Percentiles rank a stretch among this genome's conserved stretches.
Evolutionary conservation across 495 filamentous ascomycete genomes (phyloP).

Genomic region (Aspergillus sclerotioniger): DNA sequence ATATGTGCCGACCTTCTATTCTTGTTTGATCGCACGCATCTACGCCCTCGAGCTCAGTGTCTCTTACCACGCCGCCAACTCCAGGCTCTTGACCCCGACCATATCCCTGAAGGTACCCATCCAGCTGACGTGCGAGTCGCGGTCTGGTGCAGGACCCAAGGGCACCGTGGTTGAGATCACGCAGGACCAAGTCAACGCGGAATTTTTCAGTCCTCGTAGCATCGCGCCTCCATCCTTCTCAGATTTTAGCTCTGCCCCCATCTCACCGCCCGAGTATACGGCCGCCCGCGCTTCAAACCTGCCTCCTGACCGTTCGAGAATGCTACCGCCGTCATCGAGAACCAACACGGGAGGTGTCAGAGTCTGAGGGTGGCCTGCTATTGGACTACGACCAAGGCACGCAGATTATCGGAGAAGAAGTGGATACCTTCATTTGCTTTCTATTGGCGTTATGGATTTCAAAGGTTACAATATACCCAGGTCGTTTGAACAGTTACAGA

Average conservation of each 20-base stretch:
- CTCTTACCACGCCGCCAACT: slow-evolving; percentile 55
- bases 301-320: slow-evolving; percentile 6
- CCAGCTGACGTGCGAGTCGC: slow-evolving; percentile 56
- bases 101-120: slow-evolving; percentile 71
- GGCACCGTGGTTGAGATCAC: slow-evolving; percentile 26
- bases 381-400: too few species aligned
- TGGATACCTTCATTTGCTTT: too few species aligned
- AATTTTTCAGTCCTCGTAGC: slow-evolving; percentile 40
- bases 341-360: background rate
- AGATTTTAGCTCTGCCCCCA: background rate
- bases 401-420: too few species aligned
- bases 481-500: too few species aligned
- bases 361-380: background rate
- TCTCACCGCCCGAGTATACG: slow-evolving; percentile 4
- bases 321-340: background rate
- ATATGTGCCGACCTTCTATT: slow-evolving; percentile 86
- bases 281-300: background rate
- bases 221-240: slow-evolving; percentile 18
- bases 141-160: slow-evolving; percentile 11
- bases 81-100: slow-evolving; percentile 52
- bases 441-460: too few species aligned
- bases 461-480: too few species aligned
- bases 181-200: slow-evolving; percentile 35
- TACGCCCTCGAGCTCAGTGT: slow-evolving; percentile 74
- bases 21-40: slow-evolving; percentile 75